These are phyloP conservation scores for Fusarium napiforme DNA, from an alignment of 2,329 filamentous ascomycete genomes.

Conservation along the genomic window DNA sequence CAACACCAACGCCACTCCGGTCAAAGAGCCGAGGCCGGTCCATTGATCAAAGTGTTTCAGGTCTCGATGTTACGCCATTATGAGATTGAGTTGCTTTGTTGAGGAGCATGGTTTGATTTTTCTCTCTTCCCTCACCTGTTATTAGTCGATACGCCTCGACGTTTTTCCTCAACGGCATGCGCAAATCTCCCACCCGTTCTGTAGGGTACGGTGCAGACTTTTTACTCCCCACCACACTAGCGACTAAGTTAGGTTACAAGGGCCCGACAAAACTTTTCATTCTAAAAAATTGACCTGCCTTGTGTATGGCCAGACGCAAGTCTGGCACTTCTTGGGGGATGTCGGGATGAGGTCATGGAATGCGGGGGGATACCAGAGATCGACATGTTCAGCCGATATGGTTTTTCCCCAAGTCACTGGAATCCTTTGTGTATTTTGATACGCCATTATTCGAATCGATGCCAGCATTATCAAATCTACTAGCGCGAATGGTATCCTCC, in stretches of 20 bases:
- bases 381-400: constrained; percentile 21
- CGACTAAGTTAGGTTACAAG: not conserved
- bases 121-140: constrained; percentile 6
- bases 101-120: constrained; percentile 22
- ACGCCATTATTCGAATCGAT: not conserved
- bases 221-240: constrained; percentile 8
- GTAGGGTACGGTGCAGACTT: constrained; percentile 20
- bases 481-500: not conserved
- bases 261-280: constrained; percentile 10
- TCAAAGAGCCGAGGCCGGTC: constrained; percentile 34
- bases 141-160: constrained; percentile 24
- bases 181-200: constrained; percentile 15
- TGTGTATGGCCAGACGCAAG: constrained; percentile 39
- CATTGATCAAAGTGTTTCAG: constrained; percentile 36
- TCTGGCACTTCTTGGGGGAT: constrained; percentile 38
- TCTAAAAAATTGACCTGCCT: constrained; percentile 16
- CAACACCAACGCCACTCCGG: constrained; percentile 21
- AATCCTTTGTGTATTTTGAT: not conserved
- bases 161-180: constrained; percentile 34
- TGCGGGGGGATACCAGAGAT: constrained; percentile 47
- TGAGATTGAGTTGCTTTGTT: constrained; percentile 30
- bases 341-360: constrained; percentile 50
- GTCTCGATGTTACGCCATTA: constrained; percentile 28
- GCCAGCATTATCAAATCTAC: not conserved
- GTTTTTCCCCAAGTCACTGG: constrained; percentile 4